These are phyloP conservation scores for Glonium stellatum DNA, from an alignment of 495 filamentous ascomycete genomes.

Conservation along the genomic window DNA sequence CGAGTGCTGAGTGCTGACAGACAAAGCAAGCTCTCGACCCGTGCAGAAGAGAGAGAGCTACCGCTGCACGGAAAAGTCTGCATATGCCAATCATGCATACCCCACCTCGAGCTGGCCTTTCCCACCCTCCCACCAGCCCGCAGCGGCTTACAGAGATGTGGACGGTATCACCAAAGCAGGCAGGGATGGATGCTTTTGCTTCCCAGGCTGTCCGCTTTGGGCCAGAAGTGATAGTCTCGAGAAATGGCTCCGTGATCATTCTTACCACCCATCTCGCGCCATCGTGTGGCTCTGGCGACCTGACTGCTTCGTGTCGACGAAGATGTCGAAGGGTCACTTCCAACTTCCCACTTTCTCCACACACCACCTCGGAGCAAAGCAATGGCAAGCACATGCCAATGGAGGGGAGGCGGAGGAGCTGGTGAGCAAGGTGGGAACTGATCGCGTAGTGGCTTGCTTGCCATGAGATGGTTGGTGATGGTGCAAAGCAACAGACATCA, in stretches of 20 bases:
- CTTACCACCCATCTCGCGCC: neutral
- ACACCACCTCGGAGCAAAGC: neutral
- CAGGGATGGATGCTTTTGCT: neutral
- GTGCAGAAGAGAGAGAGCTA: too few relatives aligned
- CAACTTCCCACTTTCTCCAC: too few relatives aligned
- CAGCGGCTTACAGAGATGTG: neutral
- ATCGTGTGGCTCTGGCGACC: neutral
- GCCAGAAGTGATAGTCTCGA: neutral
- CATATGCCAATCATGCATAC: constrained; percentile 2
- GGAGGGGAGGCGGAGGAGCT: neutral
- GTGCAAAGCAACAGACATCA: neutral
- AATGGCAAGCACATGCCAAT: neutral
- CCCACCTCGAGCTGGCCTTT: constrained; percentile 1
- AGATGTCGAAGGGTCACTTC: too few relatives aligned
- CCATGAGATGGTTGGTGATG: neutral
- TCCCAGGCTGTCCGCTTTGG: neutral
- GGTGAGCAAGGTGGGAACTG: neutral
- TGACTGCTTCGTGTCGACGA: neutral
- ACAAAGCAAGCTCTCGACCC: too few relatives aligned
- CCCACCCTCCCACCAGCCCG: neutral
- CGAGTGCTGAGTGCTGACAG: too few relatives aligned
- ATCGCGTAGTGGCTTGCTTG: neutral
- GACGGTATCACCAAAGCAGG: neutral
- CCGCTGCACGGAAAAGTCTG: neutral
- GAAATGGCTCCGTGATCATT: neutral